Evolutionary conservation across 257 asterid genomes (phyloP).

Genomic region (Coffea eugenioides): DNA sequence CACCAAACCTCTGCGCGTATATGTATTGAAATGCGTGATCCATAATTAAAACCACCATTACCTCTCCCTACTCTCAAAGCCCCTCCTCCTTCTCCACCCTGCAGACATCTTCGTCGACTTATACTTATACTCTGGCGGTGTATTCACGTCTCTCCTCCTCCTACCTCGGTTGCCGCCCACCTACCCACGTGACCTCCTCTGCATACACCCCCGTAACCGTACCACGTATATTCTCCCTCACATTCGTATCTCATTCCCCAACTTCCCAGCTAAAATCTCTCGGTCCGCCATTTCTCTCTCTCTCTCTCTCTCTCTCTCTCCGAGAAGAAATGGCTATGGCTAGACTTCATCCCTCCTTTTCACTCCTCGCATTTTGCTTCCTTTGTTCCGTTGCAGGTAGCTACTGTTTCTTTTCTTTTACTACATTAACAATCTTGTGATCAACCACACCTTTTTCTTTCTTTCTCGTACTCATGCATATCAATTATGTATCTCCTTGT

Average conservation of each 20-base stretch:
- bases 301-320: background rate
- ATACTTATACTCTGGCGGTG: slow-evolving; percentile 22
- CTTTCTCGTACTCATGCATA: background rate
- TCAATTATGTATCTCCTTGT: background rate
- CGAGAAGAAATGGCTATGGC: slow-evolving; percentile 19
- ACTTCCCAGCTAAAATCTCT: background rate
- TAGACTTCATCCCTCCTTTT: background rate
- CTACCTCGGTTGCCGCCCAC: background rate
- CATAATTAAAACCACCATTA: background rate
- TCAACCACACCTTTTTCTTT: background rate
- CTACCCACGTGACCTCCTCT: background rate
- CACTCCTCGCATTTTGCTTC: slow-evolving; percentile 7
- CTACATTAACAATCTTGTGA: background rate
- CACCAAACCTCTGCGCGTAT: no score
- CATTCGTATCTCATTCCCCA: background rate
- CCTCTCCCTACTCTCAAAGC: background rate
- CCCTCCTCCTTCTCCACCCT: background rate
- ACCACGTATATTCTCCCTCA: background rate
- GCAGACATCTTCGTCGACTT: slow-evolving; percentile 26
- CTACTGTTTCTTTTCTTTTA: background rate
- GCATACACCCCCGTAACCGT: background rate
- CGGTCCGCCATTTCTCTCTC: background rate
- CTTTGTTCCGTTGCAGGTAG: slow-evolving; percentile 32
- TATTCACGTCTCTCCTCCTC: slow-evolving; percentile 3
- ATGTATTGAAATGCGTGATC: no score